Evolutionary conservation across 1,284 basidiomycete species (phyloP), one percentile per base, ranked within the genome.

Genomic region (Microbotryomycetes sp.): DNA sequence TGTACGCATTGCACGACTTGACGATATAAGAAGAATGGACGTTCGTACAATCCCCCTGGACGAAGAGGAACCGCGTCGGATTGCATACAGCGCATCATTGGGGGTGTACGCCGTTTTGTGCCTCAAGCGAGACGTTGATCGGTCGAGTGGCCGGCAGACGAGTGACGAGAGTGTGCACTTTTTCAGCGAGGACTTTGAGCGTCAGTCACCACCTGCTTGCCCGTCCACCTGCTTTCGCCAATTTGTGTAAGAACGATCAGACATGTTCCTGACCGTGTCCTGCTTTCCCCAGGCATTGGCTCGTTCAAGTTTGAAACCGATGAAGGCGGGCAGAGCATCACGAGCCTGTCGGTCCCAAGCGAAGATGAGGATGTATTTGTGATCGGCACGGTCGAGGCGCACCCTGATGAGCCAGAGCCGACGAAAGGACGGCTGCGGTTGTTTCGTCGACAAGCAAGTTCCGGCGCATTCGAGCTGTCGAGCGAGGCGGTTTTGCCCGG

Each of bases 1-100:
- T 9, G n/a, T 76, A 3, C 57, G 64, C 9, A 59, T 76, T 48
- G 70, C 69, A 4, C 61, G 64, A 2, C 60, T 76, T n/a, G 68
- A 74, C 26, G 66, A 68, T 4, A 58, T 73, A 35, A 67, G 70
- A 56, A 65, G 71, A 31, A 60, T 73, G n/a, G 72, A 76, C 56
- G 62, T 76, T 31, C 63, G 67, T 23, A 73, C 74, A 9, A 61
- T 75, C 41, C 66, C 70, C 6, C 69, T 77, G 21, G 75, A 73
- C 13, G 68, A 71, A 11, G 68, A 75, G 45, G 74, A 76, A 50
- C 75, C 76, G 1, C 60, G 72, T 3, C 65, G 72, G n/a, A 71
- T 77, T 48, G 64, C 71, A 5, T 60, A 71, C 41, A 70, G 72
- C 35, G 5, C 53, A 1, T 28, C 46, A 30, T 31, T 57, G 18